Conservation (phyloP, 352 stramenopile species). For the Blastocystis hominis region DNA sequence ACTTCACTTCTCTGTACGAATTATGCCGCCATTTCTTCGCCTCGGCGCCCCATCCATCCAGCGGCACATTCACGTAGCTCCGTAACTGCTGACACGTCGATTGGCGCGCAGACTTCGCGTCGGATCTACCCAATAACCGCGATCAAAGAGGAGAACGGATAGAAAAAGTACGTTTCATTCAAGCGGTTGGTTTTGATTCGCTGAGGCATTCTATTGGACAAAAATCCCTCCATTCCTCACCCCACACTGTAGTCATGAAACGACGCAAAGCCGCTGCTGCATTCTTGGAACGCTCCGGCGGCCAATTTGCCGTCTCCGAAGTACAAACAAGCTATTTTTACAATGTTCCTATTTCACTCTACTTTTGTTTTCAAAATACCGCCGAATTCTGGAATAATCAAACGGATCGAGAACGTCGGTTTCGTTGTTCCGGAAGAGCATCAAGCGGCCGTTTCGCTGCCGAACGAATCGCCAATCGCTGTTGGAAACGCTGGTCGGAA, state of each 20-base stretch:
- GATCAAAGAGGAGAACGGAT: background rate
- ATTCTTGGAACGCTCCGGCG: background rate
- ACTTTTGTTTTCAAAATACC: background rate
- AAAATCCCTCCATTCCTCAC: background rate
- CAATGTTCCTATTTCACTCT: too few species aligned
- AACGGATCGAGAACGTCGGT: background rate
- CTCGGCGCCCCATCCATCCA: background rate
- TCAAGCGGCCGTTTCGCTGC: background rate
- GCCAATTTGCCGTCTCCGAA: constrained; percentile 21
- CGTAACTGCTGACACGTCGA: constrained; percentile 15
- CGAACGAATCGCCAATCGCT: constrained; percentile 10
- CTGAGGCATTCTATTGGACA: constrained; percentile 23
- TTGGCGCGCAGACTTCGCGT: background rate
- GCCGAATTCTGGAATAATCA: background rate
- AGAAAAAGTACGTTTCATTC: constrained; percentile 54
- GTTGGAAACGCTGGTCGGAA: constrained; percentile 34
- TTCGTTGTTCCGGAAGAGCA: background rate
- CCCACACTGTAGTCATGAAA: constrained; percentile 52
- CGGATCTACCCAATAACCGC: background rate
- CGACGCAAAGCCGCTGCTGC: background rate
- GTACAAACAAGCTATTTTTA: constrained; percentile 15
- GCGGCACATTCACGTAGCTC: constrained; percentile 22
- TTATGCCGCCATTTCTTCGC: background rate
- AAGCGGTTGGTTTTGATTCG: constrained; percentile 26
- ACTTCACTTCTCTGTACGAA: background rate